Conservation (phyloP, 1,139 yeast genomes). For the Zygosaccharomyces pseudobailii region DNA sequence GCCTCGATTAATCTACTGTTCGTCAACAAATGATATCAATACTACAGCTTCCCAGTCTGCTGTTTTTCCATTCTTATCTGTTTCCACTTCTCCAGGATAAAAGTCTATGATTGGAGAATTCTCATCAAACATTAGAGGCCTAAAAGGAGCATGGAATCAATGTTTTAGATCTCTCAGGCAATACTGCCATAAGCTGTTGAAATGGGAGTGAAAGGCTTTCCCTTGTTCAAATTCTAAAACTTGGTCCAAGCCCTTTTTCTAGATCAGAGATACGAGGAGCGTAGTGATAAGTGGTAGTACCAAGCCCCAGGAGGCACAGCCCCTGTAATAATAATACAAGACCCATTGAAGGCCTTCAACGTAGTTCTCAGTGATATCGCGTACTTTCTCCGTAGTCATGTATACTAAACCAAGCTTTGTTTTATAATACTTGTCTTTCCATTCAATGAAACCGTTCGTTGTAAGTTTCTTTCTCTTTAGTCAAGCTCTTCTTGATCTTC, state of each 20-base stretch:
- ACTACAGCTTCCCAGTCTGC: constrained; percentile 99
- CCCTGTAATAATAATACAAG: constrained; percentile 79
- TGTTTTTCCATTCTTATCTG: constrained; percentile 91
- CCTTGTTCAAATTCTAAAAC: constrained; percentile 63
- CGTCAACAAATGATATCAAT: constrained; percentile 89
- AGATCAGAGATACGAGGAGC: constrained; percentile 92
- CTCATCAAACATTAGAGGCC: constrained; percentile 84
- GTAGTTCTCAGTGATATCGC: constrained; percentile 70
- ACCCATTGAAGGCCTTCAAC: constrained; percentile 97
- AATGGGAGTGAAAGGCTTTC: constrained; percentile 89
- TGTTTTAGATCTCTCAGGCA: constrained; percentile 85
- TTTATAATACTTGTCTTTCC: constrained; percentile 82
- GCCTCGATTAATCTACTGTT: constrained; percentile 65
- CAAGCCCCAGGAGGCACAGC: constrained; percentile 95
- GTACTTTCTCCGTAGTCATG: constrained; percentile 54
- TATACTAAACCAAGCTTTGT: constrained; percentile 57
- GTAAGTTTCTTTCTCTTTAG: constrained; percentile 60
- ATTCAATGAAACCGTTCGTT: constrained; percentile 65
- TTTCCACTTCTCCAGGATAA: constrained; percentile 83
- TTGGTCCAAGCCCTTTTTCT: constrained; percentile 63
- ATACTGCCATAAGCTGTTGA: constrained; percentile 96
- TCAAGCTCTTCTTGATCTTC: constrained; percentile 58
- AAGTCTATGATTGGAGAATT: constrained; percentile 85
- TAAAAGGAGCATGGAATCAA: constrained; percentile 74
- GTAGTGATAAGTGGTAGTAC: constrained; percentile 83